Percentiles rank a stretch among this genome's conserved stretches.
These are phyloP conservation scores for Saprolegnia diclina DNA, from an alignment of 352 stramenopile species.

Conservation along the genomic window DNA sequence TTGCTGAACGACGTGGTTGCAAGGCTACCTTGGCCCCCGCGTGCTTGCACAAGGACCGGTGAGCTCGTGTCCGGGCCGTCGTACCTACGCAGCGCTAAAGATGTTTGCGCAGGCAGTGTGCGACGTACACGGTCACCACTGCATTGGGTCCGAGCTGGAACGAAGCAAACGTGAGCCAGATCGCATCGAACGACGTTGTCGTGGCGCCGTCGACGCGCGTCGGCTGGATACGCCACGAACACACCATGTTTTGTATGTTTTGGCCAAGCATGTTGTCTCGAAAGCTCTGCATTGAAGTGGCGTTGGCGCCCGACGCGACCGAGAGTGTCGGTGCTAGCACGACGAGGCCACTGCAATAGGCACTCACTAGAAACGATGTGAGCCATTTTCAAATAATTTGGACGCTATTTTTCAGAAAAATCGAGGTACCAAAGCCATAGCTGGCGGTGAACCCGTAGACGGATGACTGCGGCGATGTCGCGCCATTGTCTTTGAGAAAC, in stretches of 20 bases:
- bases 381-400: too few species aligned
- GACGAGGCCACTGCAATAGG: conserved; percentile 16
- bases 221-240: conserved; percentile 16
- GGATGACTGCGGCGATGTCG: not conserved
- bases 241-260: conserved; percentile 7
- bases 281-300: not conserved
- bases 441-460: conserved; percentile 9
- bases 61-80: not conserved
- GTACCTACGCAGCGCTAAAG: conserved; percentile 13
- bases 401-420: not conserved
- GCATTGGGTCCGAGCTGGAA: not conserved
- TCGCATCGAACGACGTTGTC: conserved; percentile 4
- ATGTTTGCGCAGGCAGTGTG: not conserved
- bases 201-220: not conserved
- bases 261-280: conserved; percentile 14
- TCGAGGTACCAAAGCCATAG: conserved; percentile 16
- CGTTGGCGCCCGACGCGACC: not conserved
- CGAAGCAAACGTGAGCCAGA: conserved; percentile 2
- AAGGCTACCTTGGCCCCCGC: not conserved
- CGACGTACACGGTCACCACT: conserved; percentile 6
- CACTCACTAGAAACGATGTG: conserved; percentile 1
- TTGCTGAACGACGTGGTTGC: not conserved
- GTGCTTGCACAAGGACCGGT: conserved; percentile 1
- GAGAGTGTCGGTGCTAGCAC: conserved; percentile 1
- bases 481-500: conserved; percentile 2